These are phyloP conservation scores for Claviceps sp. DNA, from an alignment of 2,329 filamentous ascomycete species.

Conservation along the genomic window DNA sequence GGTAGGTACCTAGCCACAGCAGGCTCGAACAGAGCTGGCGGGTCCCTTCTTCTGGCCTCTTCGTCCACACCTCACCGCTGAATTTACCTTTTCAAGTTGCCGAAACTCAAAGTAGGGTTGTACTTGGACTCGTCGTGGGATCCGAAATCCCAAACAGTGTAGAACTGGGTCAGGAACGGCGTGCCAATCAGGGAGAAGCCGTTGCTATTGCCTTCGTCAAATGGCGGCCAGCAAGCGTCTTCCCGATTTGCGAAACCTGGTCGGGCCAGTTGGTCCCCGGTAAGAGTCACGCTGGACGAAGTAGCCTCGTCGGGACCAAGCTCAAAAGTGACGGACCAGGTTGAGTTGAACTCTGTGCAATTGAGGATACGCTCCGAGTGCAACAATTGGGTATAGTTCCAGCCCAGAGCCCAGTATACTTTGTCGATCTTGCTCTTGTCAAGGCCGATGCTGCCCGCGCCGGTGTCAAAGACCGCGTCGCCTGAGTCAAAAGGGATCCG, in stretches of 20 bases:
- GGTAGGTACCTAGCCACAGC: too few relatives aligned
- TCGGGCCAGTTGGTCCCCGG: slow-evolving; percentile 17
- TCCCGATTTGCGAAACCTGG: slow-evolving; percentile 20
- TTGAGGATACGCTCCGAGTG: slow-evolving; percentile 15
- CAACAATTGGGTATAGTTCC: slow-evolving; percentile 21
- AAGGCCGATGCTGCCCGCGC: slow-evolving; percentile 15
- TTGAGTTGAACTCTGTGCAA: slow-evolving; percentile 22
- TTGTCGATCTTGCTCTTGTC: slow-evolving; percentile 12
- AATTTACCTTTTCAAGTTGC: slow-evolving; percentile 10
- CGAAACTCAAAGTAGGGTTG: slow-evolving; percentile 11
- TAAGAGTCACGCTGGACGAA: slow-evolving; percentile 15
- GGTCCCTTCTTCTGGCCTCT: too few relatives aligned
- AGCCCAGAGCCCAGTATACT: slow-evolving; percentile 21
- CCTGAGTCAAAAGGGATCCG: neutral
- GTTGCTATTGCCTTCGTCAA: slow-evolving; percentile 13
- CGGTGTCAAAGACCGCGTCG: slow-evolving; percentile 20
- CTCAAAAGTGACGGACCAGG: slow-evolving; percentile 20
- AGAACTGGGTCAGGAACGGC: slow-evolving; percentile 18
- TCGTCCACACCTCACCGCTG: neutral
- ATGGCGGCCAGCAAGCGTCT: slow-evolving; percentile 23
- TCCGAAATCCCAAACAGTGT: slow-evolving; percentile 22
- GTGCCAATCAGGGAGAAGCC: slow-evolving; percentile 19
- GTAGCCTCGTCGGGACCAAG: slow-evolving; percentile 10
- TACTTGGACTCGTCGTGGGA: neutral
- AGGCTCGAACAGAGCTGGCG: too few relatives aligned